These are phyloP conservation scores for Alternaria ventricosa DNA, from an alignment of 2,329 filamentous ascomycete species.

Conservation along the genomic window DNA sequence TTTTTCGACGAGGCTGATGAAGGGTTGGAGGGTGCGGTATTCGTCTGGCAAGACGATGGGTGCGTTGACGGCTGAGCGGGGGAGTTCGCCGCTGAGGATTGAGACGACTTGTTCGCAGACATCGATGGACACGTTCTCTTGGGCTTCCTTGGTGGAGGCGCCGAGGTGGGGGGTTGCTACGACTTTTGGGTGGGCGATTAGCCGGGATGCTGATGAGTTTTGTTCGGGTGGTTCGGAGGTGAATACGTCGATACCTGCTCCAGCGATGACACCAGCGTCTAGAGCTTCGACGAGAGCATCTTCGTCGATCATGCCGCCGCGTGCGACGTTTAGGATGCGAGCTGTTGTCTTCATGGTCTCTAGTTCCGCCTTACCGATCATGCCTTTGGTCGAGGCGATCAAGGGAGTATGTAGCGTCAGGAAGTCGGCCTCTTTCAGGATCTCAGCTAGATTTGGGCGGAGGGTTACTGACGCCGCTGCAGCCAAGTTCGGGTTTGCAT, in stretches of 20 bases:
- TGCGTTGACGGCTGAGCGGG: constrained; percentile 79
- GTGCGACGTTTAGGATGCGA: constrained; percentile 77
- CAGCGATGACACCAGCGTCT: constrained; percentile 73
- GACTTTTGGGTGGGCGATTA: constrained; percentile 73
- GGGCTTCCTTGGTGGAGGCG: constrained; percentile 80
- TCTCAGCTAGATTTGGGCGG: constrained; percentile 62
- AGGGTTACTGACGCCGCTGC: constrained; percentile 70
- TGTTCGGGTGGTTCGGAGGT: constrained; percentile 73
- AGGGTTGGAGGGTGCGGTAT: constrained; percentile 78
- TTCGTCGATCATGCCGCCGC: constrained; percentile 83
- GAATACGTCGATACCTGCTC: constrained; percentile 81
- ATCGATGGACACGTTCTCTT: constrained; percentile 83
- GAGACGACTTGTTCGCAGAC: constrained; percentile 81
- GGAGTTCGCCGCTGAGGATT: constrained; percentile 74
- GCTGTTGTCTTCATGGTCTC: constrained; percentile 75
- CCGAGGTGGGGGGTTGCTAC: constrained; percentile 82
- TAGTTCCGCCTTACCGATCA: constrained; percentile 73
- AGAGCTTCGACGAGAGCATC: constrained; percentile 72
- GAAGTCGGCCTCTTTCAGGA: constrained; percentile 75
- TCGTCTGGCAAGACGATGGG: constrained; percentile 82
- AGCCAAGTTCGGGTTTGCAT: constrained; percentile 76
- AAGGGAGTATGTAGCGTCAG: constrained; percentile 82
- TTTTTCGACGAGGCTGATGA: constrained; percentile 76
- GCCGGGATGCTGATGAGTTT: constrained; percentile 64
- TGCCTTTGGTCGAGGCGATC: constrained; percentile 75